Percentiles rank a stretch among this genome's conserved stretches.
These are phyloP conservation scores for Fragilaria crotonensis DNA, from an alignment of 108 stramenopile species.

Conservation along the genomic window DNA sequence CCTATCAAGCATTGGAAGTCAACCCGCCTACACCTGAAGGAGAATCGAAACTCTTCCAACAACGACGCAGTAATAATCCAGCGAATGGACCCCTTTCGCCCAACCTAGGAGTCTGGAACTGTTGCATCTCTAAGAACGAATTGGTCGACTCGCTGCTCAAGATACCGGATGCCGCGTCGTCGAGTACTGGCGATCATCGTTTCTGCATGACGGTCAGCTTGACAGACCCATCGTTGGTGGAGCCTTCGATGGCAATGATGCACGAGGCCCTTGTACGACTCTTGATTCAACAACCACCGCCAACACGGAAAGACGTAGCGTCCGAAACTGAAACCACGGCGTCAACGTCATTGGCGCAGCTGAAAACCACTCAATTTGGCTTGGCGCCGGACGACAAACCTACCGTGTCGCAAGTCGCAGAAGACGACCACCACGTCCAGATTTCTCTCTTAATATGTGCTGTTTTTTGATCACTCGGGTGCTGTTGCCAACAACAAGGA, in stretches of 20 bases:
- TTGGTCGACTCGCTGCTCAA: constrained; percentile 25
- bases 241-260: constrained; percentile 27
- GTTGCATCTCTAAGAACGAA: constrained; percentile 13
- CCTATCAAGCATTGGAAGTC: constrained; percentile 67
- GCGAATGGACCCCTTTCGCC: constrained; percentile 22
- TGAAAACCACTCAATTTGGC: constrained; percentile 39
- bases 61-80: constrained; percentile 8
- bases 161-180: constrained; percentile 10
- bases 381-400: constrained; percentile 26
- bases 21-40: constrained; percentile 12
- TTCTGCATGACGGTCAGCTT: constrained; percentile 36
- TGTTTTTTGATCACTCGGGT: no score
- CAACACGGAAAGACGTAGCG: constrained; percentile 15
- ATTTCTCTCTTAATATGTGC: constrained; percentile 30
- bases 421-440: constrained; percentile 16
- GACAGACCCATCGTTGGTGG: constrained; percentile 32
- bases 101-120: constrained; percentile 68
- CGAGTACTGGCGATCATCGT: constrained; percentile 3
- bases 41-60: background rate
- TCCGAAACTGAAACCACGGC: constrained; percentile 8
- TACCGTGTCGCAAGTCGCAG: background rate
- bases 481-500: constrained; percentile 9
- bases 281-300: constrained; percentile 24
- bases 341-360: constrained; percentile 33
- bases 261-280: constrained; percentile 36